Evolutionary conservation across 805 yeast genomes (phyloP), one percentile per base, ranked within the genome.

Genomic region (Spathaspora girioi): DNA sequence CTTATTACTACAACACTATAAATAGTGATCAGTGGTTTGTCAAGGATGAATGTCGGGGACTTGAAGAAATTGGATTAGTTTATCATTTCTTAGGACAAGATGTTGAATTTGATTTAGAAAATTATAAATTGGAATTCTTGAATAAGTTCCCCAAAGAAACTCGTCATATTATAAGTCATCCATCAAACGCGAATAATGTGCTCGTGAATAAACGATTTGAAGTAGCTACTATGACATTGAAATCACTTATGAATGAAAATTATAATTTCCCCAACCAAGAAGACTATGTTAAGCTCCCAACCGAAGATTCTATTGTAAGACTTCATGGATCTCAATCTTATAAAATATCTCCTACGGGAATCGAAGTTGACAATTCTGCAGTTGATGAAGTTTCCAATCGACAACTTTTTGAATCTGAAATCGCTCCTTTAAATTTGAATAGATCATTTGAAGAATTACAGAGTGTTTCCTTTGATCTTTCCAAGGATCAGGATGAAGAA

Each of bases 11-110:
- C 1, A 67, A 64, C 49, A 65, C 76, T 12, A 43, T 72, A 10
- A 47, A 46, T 9, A 57, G 59, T 38, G 52, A 54, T 1, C 54
- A 58, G 27, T 71, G 76, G 74, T 62, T 63, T 82, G 17, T 64
- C 53, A 61, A 54, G 48, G 60, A 66, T 6, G 69, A 67, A 4
- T 59, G 68, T 5, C 38, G 45, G 7, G 49, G 49, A 12, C 9
- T 17, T 40, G 75, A 71, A 43, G 69, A 73, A 2, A 69, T 78
- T 18, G 79, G 82, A 1, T 64, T 79, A 1, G 86, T 91, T 1
- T 91, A 89, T 64, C 96, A 89, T 66, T 80, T 89, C 51, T 68
- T 94, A 26, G 94, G 87, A n/a, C 80, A 76, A 5, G 79, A 76
- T 1, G 72, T 89, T 1, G 80, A 82, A 46, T 67, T 73, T 32